These are phyloP conservation scores for Elaeis guineensis DNA, from an alignment of 176 grass and related monocot species.

Conservation along the genomic window DNA sequence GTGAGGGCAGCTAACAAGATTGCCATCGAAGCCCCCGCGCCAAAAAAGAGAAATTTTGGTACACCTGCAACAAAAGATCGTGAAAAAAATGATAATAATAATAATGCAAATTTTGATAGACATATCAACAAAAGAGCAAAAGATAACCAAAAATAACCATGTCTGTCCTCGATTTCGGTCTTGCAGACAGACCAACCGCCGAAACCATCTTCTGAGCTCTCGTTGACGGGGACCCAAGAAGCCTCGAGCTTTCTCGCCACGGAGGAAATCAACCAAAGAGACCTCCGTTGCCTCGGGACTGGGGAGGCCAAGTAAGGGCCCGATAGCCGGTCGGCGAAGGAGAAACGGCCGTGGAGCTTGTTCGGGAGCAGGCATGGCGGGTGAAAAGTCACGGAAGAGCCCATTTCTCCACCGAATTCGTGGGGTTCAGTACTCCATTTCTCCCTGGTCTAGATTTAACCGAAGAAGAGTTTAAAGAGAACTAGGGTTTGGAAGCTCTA, in stretches of 20 bases:
- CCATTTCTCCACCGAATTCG: too few species aligned
- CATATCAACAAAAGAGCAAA: neutral
- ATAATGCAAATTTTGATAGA: neutral
- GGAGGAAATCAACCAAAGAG: constrained; percentile 3
- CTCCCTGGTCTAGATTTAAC: too few species aligned
- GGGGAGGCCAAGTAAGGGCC: constrained; percentile 26
- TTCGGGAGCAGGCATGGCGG: too few species aligned
- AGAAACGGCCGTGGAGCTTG: too few species aligned
- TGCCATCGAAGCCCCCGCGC: constrained; percentile 42
- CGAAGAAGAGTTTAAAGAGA: too few species aligned
- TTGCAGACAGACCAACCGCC: constrained; percentile 30
- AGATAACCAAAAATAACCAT: constrained; percentile 5
- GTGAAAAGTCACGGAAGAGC: too few species aligned
- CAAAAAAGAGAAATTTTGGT: constrained; percentile 33
- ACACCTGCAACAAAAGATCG: constrained; percentile 26
- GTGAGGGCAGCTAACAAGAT: constrained; percentile 47
- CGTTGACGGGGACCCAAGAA: constrained; percentile 24
- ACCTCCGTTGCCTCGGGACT: constrained; percentile 9
- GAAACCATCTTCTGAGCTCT: constrained; percentile 19
- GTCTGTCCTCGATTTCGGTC: constrained; percentile 7
- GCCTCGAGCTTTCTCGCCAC: constrained; percentile 8
- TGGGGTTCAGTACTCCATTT: too few species aligned
- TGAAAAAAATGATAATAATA: too few species aligned
- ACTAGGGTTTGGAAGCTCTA: too few species aligned
- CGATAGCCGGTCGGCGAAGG: constrained; percentile 21